These are phyloP conservation scores for Lactarius trivialis DNA, from an alignment of 768 basidiomycete genomes.

Conservation along the genomic window DNA sequence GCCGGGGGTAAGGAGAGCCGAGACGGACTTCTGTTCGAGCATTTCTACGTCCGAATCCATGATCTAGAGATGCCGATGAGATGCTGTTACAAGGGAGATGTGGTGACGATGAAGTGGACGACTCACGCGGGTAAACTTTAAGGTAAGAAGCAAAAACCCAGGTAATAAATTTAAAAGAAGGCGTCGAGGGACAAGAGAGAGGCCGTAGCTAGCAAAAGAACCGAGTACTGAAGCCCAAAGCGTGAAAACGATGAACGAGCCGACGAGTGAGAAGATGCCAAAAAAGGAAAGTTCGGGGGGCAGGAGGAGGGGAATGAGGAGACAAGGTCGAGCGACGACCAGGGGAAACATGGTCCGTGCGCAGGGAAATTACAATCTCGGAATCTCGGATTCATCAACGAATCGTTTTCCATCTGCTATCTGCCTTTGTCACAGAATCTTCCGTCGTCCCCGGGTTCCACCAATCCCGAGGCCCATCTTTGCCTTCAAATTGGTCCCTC, in stretches of 20 bases:
- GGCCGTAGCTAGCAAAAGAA: not conserved
- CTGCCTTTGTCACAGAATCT: not conserved
- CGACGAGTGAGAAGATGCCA: conserved; percentile 27
- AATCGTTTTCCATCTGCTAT: not conserved
- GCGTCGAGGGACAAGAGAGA: not conserved
- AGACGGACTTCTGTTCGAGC: conserved; percentile 10
- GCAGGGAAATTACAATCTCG: conserved; percentile 22
- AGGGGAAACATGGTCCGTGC: conserved; percentile 20
- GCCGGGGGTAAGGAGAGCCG: conserved; percentile 8
- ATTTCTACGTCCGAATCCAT: conserved; percentile 18
- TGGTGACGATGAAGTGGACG: not conserved
- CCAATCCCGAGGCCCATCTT: not conserved
- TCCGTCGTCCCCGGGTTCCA: not conserved
- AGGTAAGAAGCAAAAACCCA: not conserved
- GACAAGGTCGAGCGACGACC: conserved; percentile 6
- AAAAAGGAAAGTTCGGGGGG: conserved; percentile 30
- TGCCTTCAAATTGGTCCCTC: too few species aligned
- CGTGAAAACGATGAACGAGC: conserved; percentile 8
- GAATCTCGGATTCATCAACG: conserved; percentile 10
- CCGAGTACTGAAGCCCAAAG: not conserved
- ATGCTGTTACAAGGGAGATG: not conserved
- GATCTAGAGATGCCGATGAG: not conserved
- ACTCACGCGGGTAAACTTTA: not conserved
- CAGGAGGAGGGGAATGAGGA: conserved; percentile 17
- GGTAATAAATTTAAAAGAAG: not conserved